Percentiles rank a stretch among this genome's conserved stretches.
Conservation (phyloP, 768 basidiomycete genomes). For the Sarcodon aspratus region DNA sequence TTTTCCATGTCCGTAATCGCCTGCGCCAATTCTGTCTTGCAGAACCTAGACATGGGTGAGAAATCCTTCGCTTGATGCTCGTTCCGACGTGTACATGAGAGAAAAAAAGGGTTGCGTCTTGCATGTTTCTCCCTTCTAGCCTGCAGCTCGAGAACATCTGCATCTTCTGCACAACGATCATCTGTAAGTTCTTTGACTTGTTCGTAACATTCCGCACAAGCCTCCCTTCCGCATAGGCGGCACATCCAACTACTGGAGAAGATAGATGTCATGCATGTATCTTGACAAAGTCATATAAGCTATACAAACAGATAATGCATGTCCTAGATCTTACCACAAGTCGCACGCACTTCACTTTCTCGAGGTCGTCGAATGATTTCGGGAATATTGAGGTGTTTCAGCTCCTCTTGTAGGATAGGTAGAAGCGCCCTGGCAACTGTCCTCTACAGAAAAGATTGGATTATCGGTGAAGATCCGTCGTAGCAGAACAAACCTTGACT, state of each 20-base stretch:
- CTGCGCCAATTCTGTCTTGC: conserved; percentile 44
- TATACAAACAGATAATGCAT: background rate
- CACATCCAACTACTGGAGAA: conserved; percentile 90
- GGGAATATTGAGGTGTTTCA: conserved; percentile 41
- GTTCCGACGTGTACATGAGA: conserved; percentile 57
- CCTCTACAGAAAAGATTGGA: conserved; percentile 24
- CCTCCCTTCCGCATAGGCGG: conserved; percentile 80
- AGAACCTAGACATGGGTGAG: conserved; percentile 73
- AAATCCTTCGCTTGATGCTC: conserved; percentile 63
- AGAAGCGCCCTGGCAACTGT: conserved; percentile 61
- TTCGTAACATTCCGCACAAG: conserved; percentile 74
- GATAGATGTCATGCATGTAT: conserved; percentile 89
- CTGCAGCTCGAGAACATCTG: conserved; percentile 37
- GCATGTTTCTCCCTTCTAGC: conserved; percentile 47
- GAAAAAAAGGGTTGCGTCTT: conserved; percentile 62
- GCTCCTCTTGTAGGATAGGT: conserved; percentile 53
- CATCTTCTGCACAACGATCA: conserved; percentile 32
- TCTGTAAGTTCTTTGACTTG: conserved; percentile 52
- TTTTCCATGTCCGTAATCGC: conserved; percentile 63
- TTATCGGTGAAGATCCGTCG: background rate
- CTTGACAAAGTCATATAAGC: conserved; percentile 26
- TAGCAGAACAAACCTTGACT: conserved; percentile 42
- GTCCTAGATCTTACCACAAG: conserved; percentile 51
- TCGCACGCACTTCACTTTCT: conserved; percentile 75
- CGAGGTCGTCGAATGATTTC: conserved; percentile 62